phyloP scores from a whole-genome alignment of 2,329 filamentous ascomycete genomes.

The Diaporthe nobilis region DNA sequence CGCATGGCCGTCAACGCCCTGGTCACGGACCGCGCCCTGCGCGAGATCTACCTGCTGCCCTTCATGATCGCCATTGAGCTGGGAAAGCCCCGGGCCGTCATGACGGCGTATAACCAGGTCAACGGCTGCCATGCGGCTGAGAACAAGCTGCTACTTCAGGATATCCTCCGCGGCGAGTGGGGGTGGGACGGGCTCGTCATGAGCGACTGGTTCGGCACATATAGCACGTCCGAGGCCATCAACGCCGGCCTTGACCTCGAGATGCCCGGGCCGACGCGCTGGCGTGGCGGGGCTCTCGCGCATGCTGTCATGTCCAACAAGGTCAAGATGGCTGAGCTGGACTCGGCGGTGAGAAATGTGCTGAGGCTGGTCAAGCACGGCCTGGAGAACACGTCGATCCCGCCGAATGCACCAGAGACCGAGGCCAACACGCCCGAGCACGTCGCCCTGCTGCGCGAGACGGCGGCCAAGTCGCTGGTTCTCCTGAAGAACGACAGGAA shows the following conservation, averaged over 20 bases:
- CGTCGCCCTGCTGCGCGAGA: conserved; percentile 63
- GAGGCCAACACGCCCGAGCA: conserved; percentile 50
- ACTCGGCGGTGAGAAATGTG: conserved; percentile 50
- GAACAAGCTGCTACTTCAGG: conserved; percentile 54
- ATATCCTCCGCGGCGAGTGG: conserved; percentile 60
- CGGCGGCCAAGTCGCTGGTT: conserved; percentile 73
- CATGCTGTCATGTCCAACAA: conserved; percentile 49
- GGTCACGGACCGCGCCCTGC: conserved; percentile 50
- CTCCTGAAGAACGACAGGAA: conserved; percentile 74
- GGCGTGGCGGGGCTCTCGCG: conserved; percentile 45
- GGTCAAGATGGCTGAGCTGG: conserved; percentile 46
- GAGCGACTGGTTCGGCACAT: conserved; percentile 61
- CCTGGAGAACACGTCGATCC: conserved; percentile 12
- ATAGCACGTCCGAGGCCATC: conserved; percentile 52
- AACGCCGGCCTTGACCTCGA: conserved; percentile 54
- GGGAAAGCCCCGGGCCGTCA: conserved; percentile 58
- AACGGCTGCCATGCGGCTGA: conserved; percentile 61
- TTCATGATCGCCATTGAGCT: conserved; percentile 61
- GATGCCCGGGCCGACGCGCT: conserved; percentile 55
- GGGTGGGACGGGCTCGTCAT: conserved; percentile 60
- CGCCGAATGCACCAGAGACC: conserved; percentile 45
- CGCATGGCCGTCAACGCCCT: conserved; percentile 50
- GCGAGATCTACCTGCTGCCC: conserved; percentile 59
- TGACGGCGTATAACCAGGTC: conserved; percentile 63
- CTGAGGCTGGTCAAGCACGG: conserved; percentile 50